Evolutionary conservation across 768 basidiomycete species (phyloP), one percentile per base, ranked within the genome.

Genomic region (Lactarius psammicola): DNA sequence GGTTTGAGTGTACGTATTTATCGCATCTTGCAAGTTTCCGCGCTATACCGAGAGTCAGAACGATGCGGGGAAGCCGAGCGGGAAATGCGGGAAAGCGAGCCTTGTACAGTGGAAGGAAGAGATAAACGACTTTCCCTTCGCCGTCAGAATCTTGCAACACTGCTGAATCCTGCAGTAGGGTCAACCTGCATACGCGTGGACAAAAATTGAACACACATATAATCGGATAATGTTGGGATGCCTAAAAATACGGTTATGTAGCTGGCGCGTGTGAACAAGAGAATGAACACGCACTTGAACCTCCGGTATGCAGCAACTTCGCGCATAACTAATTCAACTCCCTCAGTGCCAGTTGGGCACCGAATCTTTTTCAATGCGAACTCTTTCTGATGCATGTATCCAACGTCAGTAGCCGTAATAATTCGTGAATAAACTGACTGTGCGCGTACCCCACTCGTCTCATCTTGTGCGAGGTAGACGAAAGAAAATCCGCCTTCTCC

Each of bases 361-460:
- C 94, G 84, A 74, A 97, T 95, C 78, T 97, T 98, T 81, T 99
- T 99, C 68, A 99, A 80, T 0, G 97, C 97, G 71, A 96, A 98
- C 80, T 92, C 86, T 68, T 95, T 84, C 85, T 94, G 76, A 1
- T 73, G 5, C 46, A 30, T 11, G 55, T 56, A 31, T 28, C 44
- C 36, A 26, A 33, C 4, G 26, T 57, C n/a, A 59, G 49, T 46
- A 38, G 33, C 28, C 13, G 76, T 66, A 30, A 7, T 31, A 4
- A 13, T 53, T 57, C 15, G 13, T 26, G 15, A 26, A 56, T 26
- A 20, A 53, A 26, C 28, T 8, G 56, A 66, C 28, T 42, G 79
- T 88, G 71, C n/a, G 33, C 66, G 62, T 73, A 92, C 92, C 59
- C 90, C 90, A 71, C 91, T 93, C 66, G 84, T 81, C 71, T 93